A percentile compares a stretch with the other conserved stretches of the same genome.
Conservation (phyloP, 805 yeast genomes). For the Grigorovia transvaalensis region DNA sequence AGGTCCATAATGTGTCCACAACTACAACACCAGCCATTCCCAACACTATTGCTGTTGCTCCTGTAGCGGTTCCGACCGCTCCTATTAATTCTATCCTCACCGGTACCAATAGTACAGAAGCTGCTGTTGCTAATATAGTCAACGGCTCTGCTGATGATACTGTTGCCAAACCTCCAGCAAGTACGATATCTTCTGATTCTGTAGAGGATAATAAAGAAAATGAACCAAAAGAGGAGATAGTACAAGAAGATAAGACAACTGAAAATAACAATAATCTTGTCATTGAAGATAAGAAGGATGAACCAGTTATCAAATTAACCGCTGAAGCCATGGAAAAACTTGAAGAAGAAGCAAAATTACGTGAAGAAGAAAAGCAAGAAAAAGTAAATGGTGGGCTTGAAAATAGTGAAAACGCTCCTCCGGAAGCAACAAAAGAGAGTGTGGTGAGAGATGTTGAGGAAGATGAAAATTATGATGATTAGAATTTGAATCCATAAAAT, state of each 20-base stretch:
- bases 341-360: conserved; percentile 32
- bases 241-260: neutral
- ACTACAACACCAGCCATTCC: too few relatives aligned
- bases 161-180: neutral
- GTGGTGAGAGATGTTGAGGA: conserved; percentile 34
- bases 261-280: neutral
- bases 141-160: neutral
- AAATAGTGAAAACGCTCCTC: conserved; percentile 6
- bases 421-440: conserved; percentile 9
- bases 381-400: conserved; percentile 4
- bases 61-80: conserved; percentile 1
- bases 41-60: neutral
- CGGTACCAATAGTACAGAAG: conserved; percentile 1
- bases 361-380: conserved; percentile 26
- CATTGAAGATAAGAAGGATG: conserved; percentile 2
- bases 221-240: neutral
- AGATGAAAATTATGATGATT: conserved; percentile 38
- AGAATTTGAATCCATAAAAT: neutral
- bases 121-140: neutral
- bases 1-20: too few relatives aligned
- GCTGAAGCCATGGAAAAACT: conserved; percentile 32
- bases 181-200: neutral
- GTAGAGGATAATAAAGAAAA: neutral
- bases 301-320: conserved; percentile 23
- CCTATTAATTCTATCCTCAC: conserved; percentile 1